Conservation (phyloP, 2,329 filamentous ascomycete genomes). For the Dothistroma pini region DNA sequence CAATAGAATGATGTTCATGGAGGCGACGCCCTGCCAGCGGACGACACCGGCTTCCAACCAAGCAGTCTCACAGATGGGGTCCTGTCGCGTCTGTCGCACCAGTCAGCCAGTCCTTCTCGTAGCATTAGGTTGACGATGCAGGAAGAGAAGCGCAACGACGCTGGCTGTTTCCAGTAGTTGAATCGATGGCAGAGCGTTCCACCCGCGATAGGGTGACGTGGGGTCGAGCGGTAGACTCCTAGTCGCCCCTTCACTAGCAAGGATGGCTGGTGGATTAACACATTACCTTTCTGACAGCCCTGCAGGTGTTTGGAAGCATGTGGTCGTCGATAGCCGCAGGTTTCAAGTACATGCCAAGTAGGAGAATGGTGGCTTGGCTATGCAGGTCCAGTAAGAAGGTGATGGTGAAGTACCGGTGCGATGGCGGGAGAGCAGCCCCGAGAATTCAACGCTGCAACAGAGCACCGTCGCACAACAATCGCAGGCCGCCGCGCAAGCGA, state of each 20-base stretch:
- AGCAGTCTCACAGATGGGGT: not conserved
- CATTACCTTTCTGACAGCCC: not conserved
- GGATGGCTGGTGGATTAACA: not conserved
- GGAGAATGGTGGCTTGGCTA: not conserved
- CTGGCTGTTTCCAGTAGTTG: not conserved
- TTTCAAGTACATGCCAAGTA: not conserved
- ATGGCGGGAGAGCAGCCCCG: not conserved
- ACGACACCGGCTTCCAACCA: not conserved
- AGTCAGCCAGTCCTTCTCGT: conserved; percentile 38
- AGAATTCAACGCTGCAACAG: not conserved
- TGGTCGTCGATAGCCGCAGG: not conserved
- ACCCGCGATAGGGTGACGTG: not conserved
- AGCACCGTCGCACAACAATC: not conserved
- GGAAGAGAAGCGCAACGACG: not conserved
- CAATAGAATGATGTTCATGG: conserved; percentile 21
- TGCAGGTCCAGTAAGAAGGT: not conserved
- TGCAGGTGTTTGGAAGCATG: not conserved
- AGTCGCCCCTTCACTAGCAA: not conserved
- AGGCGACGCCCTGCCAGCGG: conserved; percentile 9
- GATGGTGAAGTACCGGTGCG: not conserved
- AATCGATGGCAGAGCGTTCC: not conserved
- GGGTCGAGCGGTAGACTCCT: not conserved
- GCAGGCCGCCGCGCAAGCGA: not conserved
- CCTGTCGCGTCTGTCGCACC: not conserved
- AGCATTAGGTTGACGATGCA: conserved; percentile 45